Evolutionary conservation across 1,284 basidiomycete genomes (phyloP), one percentile per base, ranked within the genome.

Genomic region (Ustilago crameri): DNA sequence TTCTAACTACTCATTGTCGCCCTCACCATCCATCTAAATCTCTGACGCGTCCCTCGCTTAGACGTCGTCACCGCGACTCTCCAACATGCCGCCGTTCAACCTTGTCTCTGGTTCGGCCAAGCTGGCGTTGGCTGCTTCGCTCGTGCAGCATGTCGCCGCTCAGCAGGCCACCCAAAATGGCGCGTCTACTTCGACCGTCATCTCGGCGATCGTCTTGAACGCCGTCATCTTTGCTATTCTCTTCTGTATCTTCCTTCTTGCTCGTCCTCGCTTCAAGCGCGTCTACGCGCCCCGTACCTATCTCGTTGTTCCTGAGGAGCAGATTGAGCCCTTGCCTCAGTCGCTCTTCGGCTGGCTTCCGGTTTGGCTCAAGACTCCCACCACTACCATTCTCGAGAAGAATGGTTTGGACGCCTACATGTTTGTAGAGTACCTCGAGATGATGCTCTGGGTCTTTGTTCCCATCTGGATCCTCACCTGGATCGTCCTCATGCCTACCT

Each of bases 401-500:
- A 95, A 96, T 73, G 95, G 95, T 34, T 87, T 93, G 61, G 95
- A 98, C 81, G 92, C 93, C 30, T 98, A 95, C 86, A 90, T 96
- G 82, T 97, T 93, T 78, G 89, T 96, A 46, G 90, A 93, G 55
- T 98, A 91, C 83, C 87, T 95, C 40, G 89, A 90, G 58, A 89
- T 86, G 80, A 90, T 93, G 88, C 83, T 91, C 52, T 88, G 90
- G 76, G 86, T 95, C 53, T 87, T 96, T 76, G 80, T 92, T 2
- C 93, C 93, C 20, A 91, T 95, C 58, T 82, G 59, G 45, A 9
- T 82, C 47, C 51, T 83, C 27, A 74, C 69, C 45, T 84, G 82
- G 83, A 66, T 82, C 22, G 72, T 85, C 7, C 91, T 93, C 30
- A 84, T 91, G 74, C 88, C 89, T 10, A 85, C 88, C 89, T 72